Evolutionary conservation across 2,329 filamentous ascomycete genomes (phyloP).

Genomic region (Meredithiella fracta): DNA sequence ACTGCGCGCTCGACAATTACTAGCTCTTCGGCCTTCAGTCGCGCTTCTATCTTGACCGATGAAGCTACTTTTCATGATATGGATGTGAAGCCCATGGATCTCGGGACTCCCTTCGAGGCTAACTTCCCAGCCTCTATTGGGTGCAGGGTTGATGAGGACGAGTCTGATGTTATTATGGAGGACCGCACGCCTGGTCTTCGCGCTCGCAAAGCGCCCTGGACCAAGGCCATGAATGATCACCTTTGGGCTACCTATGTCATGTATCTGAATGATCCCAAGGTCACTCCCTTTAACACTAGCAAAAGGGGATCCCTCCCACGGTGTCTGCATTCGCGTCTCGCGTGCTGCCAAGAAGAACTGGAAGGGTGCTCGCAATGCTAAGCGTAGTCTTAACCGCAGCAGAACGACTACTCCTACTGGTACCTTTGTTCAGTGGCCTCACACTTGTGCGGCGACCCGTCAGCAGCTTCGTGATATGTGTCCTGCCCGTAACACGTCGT

Average conservation of each 20-base stretch:
- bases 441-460: constrained; percentile 45
- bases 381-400: background rate
- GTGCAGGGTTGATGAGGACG: background rate
- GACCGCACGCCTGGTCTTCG: constrained; percentile 17
- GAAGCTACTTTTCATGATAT: constrained; percentile 37
- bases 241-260: constrained; percentile 49
- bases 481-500: constrained; percentile 33
- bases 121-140: background rate
- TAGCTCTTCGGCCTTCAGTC: constrained; percentile 39
- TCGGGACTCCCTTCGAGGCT: background rate
- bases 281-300: constrained; percentile 48
- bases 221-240: constrained; percentile 46
- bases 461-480: constrained; percentile 47
- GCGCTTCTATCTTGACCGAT: constrained; percentile 38
- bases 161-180: constrained; percentile 10
- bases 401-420: constrained; percentile 1
- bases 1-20: constrained; percentile 44
- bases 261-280: constrained; percentile 50
- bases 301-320: constrained; percentile 46
- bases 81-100: constrained; percentile 19
- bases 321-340: constrained; percentile 48
- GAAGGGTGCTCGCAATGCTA: constrained; percentile 38
- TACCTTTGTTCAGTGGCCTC: constrained; percentile 35
- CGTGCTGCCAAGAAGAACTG: constrained; percentile 49
- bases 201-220: constrained; percentile 42